A percentile compares a stretch with the other conserved stretches of the same genome.
Evolutionary conservation across 306 rosid genomes (phyloP).

Genomic region (Cicer arietinum): DNA sequence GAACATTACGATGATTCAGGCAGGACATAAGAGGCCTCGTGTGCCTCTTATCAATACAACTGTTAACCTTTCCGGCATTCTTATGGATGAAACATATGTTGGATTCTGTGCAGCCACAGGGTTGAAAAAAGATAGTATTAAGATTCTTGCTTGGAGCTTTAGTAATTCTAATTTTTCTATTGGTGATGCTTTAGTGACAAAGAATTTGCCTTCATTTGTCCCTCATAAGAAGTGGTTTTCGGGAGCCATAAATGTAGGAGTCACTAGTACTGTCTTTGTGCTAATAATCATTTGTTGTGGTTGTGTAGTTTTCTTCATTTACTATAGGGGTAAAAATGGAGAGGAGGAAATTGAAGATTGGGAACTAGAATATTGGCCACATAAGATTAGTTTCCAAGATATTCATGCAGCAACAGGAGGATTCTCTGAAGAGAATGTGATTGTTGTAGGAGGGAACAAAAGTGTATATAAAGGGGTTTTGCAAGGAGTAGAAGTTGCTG

Average conservation of each 20-base stretch:
- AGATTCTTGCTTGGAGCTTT: constrained; percentile 69
- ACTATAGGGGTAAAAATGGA: constrained; percentile 27
- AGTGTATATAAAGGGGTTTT: constrained; percentile 66
- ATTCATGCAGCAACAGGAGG: constrained; percentile 60
- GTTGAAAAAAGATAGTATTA: constrained; percentile 47
- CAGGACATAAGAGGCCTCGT: constrained; percentile 53
- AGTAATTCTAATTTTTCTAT: constrained; percentile 63
- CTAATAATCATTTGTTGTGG: constrained; percentile 47
- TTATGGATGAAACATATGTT: constrained; percentile 55
- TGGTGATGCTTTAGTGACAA: constrained; percentile 59
- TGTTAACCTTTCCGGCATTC: constrained; percentile 55
- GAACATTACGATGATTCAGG: constrained; percentile 58
- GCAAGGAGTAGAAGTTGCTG: constrained; percentile 65
- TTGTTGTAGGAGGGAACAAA: constrained; percentile 59
- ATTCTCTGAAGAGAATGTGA: constrained; percentile 60
- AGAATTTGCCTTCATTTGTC: constrained; percentile 62
- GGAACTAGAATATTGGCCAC: constrained; percentile 79
- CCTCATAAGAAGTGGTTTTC: constrained; percentile 47
- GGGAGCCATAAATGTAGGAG: constrained; percentile 35
- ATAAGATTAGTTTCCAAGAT: constrained; percentile 60
- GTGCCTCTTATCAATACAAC: constrained; percentile 57
- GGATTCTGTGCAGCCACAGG: constrained; percentile 62
- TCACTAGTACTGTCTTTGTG: constrained; percentile 37
- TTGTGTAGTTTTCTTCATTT: constrained; percentile 21
- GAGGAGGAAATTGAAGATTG: constrained; percentile 59